Base-by-base conservation (phyloP, 1,284 basidiomycete genomes). In the Trametes sp. region DNA sequence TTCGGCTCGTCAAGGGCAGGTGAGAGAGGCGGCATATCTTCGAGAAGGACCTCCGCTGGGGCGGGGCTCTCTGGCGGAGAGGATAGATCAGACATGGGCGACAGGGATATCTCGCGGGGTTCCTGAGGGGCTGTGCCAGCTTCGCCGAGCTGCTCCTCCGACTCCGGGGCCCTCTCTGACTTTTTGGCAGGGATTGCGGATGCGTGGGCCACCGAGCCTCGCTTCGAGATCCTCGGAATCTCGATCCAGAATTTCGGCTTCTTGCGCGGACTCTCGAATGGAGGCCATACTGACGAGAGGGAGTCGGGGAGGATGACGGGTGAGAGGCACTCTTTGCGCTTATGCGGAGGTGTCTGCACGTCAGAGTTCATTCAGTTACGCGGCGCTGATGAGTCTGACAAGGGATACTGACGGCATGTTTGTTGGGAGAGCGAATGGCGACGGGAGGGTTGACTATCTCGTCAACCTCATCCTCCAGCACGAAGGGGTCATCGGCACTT, bases 221-320 rank as follows among this genome's bases (percentile, higher is more conserved):
- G 33, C 24, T n/a, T 38, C 10, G 24, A 23, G 24, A n/a, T 57
- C 46, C 16, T 57, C n/a, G 44, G 14, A 10, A 57, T 9, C 24
- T 57, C 35, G 14, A 38, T 31, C 29, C 33, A 19, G 23, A 57
- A 29, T 24, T 49, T 57, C 33, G 46, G 46, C 23, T 57, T 57
- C 46, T 57, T 57, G 14, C 55, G 46, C 16, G 46, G 55, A 33
- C 55, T 49, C 21, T 57, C 35, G 1, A 45, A 26, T 4, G 42
- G 10, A 24, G 42, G 42, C 42, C 42, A 45, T 2, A 2, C 21
- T n/a, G 9, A 33, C 23, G 54, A 38, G 7, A 16, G 24, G 38
- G 21, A 29, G 5, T 54, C 52, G n/a, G 38, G n/a, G 38, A 42
- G 26, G 52, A 24, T 19, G 13, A 16, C 38, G 23, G 24, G 14